These are phyloP conservation scores for Gossypium gossypioides DNA, from an alignment of 441 rosid genomes.

Conservation along the genomic window DNA sequence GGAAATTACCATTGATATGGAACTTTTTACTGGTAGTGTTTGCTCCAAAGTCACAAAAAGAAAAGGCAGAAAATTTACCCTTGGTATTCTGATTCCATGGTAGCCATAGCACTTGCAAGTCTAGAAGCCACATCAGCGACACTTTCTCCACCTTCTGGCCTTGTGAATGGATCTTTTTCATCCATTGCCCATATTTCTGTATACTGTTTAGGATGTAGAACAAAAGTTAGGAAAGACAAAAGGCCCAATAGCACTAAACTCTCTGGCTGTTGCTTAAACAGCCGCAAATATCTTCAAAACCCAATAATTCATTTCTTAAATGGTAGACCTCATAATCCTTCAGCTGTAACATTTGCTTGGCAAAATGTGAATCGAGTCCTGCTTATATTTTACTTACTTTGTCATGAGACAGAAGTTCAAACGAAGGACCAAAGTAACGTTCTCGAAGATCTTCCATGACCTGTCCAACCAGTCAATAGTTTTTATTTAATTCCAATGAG, in stretches of 20 bases:
- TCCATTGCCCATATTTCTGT: conserved; percentile 78
- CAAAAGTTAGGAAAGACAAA: conserved; percentile 6
- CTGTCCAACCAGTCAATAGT: conserved; percentile 25
- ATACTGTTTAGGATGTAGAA: conserved; percentile 32
- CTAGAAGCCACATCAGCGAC: conserved; percentile 70
- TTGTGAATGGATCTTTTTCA: conserved; percentile 63
- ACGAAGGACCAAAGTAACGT: conserved; percentile 81
- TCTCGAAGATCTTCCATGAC: conserved; percentile 73
- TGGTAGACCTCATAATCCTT: background rate
- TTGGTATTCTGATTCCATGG: conserved; percentile 57
- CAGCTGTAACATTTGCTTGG: background rate
- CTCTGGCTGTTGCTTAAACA: background rate
- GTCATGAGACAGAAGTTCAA: conserved; percentile 73
- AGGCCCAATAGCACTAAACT: background rate
- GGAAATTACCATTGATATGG: background rate
- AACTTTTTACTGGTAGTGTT: background rate
- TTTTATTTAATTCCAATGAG: conserved; percentile 7
- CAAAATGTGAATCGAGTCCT: background rate
- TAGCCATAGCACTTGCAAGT: conserved; percentile 44
- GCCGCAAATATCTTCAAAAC: background rate
- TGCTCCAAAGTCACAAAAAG: background rate
- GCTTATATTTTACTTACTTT: conserved; percentile 32
- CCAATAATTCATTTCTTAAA: background rate
- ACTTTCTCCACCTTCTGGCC: conserved; percentile 81
- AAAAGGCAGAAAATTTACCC: conserved; percentile 29